A percentile compares a stretch with the other conserved stretches of the same genome.
Conservation (phyloP, 2,329 filamentous ascomycete species). For the Scolecobasidium constrictum region DNA sequence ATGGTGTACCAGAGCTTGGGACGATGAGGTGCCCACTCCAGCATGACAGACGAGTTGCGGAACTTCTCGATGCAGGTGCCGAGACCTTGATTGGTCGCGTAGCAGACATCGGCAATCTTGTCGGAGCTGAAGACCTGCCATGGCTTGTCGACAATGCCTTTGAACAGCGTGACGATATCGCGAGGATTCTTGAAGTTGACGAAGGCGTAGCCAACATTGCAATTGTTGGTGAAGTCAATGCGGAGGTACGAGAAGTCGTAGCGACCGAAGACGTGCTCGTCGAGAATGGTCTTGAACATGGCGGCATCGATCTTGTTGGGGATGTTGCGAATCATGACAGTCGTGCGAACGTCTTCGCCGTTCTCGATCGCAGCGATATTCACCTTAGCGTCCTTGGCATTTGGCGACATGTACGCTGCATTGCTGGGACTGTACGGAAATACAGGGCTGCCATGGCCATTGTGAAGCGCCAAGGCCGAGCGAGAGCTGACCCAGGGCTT, state of each 20-base stretch:
- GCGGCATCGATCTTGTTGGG: conserved; percentile 72
- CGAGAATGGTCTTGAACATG: conserved; percentile 58
- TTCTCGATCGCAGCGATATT: conserved; percentile 19
- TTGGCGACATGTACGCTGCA: background rate
- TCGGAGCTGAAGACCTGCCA: conserved; percentile 75
- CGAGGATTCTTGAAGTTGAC: conserved; percentile 82
- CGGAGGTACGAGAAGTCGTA: conserved; percentile 95
- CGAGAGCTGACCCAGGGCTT: background rate
- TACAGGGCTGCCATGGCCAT: background rate
- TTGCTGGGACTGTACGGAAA: background rate
- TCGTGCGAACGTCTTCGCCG: conserved; percentile 40
- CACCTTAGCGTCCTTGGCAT: background rate
- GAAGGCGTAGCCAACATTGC: conserved; percentile 89
- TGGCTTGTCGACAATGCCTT: conserved; percentile 17
- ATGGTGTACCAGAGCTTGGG: conserved; percentile 9
- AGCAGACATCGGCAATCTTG: conserved; percentile 83
- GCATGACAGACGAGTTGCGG: conserved; percentile 91
- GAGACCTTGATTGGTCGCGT: conserved; percentile 92
- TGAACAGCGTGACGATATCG: conserved; percentile 51
- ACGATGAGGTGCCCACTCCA: conserved; percentile 47
- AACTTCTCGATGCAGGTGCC: conserved; percentile 92
- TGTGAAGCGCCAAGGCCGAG: background rate
- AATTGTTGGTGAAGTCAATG: conserved; percentile 46
- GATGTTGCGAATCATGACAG: conserved; percentile 88
- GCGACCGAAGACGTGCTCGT: conserved; percentile 65